Evolutionary conservation across 495 filamentous ascomycete species (phyloP), one percentile per base, ranked within the genome.

Genomic region (Terfezia claveryi): DNA sequence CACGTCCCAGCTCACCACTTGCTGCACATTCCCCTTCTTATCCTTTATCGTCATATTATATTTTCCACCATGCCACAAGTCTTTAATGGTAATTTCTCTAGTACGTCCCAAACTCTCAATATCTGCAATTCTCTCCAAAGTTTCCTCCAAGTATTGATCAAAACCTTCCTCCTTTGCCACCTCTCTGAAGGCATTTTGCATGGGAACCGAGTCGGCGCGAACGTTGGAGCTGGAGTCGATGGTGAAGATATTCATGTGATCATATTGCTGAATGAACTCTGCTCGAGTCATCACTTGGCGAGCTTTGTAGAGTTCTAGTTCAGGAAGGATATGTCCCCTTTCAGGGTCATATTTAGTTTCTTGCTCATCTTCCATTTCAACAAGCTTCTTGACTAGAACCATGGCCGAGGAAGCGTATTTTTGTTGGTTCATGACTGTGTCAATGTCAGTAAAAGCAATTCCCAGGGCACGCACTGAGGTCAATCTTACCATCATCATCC

Each of bases 351-450:
- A 73, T 64, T 85, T 82, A 6, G 63, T 78, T 27, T 62, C 68
- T 76, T 75, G 68, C 23, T 27, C 66, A 81, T 82, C 11, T 63
- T 87, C 84, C 57, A 75, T 74, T 46, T 92, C 81, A 12, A 95
- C 87, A 23, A 98, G 78, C 10, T 86, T 84, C 57, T 83, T 82
- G 52, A 92, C 91, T 3, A 98, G 75, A 14, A 96, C 85, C 78
- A 96, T 91, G 14, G 91, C 88, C 8, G 89, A 86, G 11, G 87
- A 84, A 75, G 89, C 82, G 69, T 82, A 91, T 65, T 98, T 98
- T 60, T 96, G 91, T 68, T 95, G 82, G 63, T 96, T 87, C 91
- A 98, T 96, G 8, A 46, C 41, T 46, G 17, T 46, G 8, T 46
- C 41, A 14, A 46, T 9, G 41, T 14, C 12, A 14, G 41, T 14